Conservation (phyloP, 2,329 filamentous ascomycete species). For the Fusarium sp. region DNA sequence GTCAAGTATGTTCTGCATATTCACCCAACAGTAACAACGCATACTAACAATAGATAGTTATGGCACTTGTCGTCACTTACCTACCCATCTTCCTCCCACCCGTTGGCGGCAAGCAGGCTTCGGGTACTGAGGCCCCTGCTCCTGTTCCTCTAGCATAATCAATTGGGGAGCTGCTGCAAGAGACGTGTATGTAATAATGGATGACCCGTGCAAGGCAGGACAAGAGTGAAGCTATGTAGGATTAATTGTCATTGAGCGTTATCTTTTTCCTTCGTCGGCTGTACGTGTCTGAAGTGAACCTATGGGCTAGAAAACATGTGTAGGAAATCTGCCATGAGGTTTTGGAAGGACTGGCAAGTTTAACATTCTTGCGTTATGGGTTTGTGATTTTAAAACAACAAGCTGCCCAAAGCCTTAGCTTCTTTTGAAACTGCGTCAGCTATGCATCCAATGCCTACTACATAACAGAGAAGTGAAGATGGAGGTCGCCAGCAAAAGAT, state of each 20-base stretch:
- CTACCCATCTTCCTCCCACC: constrained; percentile 63
- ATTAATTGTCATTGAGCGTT: constrained; percentile 22
- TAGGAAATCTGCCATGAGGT: constrained; percentile 8
- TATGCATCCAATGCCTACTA: neutral
- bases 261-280: neutral
- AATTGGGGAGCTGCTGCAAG: neutral
- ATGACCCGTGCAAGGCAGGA: neutral
- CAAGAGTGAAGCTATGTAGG: neutral
- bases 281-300: neutral
- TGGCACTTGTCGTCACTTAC: constrained; percentile 67
- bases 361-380: neutral
- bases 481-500: neutral
- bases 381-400: neutral
- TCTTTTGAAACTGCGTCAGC: neutral
- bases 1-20: constrained; percentile 68
- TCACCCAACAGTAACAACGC: neutral
- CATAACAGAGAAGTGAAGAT: neutral
- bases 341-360: constrained; percentile 9
- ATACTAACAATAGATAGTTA: constrained; percentile 56
- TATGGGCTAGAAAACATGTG: neutral
- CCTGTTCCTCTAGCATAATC: constrained; percentile 34
- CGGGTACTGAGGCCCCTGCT: constrained; percentile 50
- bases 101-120: constrained; percentile 44
- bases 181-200: constrained; percentile 14
- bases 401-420: neutral